Conservation (phyloP, 164 flowering plant genomes). For the Chimonanthus salicifolius region DNA sequence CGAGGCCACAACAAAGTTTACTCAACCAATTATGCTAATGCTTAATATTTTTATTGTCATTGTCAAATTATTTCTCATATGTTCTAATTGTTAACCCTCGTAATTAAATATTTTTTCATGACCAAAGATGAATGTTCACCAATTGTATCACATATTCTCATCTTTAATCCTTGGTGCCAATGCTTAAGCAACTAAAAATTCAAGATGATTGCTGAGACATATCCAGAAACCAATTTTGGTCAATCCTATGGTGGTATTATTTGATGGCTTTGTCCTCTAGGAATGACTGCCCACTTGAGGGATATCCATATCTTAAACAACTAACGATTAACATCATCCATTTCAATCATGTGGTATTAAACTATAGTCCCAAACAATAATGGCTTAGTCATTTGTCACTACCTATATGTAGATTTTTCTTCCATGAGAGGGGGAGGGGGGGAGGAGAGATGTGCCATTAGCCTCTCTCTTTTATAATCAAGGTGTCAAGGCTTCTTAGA, state of each 20-base stretch:
- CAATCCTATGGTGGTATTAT: background rate
- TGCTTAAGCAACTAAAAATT: background rate
- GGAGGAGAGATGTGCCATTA: no score
- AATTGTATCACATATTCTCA: background rate
- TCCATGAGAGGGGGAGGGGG: no score
- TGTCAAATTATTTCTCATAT: no score
- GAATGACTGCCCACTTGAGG: background rate
- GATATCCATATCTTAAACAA: background rate
- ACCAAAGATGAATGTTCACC: no score
- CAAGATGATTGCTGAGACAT: background rate
- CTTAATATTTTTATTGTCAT: no score
- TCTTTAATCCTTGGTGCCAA: background rate
- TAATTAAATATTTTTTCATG: no score
- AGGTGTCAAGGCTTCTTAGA: no score
- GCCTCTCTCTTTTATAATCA: no score
- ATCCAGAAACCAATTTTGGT: background rate
- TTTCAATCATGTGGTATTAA: background rate
- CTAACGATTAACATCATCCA: background rate
- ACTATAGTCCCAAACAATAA: background rate
- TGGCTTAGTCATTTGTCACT: background rate
- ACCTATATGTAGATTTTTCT: no score
- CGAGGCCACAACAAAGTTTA: no score
- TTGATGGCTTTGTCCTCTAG: background rate
- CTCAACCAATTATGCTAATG: no score
- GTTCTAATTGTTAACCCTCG: no score